These are phyloP conservation scores for Candida ovalis DNA, from an alignment of 805 yeast genomes.

Conservation along the genomic window DNA sequence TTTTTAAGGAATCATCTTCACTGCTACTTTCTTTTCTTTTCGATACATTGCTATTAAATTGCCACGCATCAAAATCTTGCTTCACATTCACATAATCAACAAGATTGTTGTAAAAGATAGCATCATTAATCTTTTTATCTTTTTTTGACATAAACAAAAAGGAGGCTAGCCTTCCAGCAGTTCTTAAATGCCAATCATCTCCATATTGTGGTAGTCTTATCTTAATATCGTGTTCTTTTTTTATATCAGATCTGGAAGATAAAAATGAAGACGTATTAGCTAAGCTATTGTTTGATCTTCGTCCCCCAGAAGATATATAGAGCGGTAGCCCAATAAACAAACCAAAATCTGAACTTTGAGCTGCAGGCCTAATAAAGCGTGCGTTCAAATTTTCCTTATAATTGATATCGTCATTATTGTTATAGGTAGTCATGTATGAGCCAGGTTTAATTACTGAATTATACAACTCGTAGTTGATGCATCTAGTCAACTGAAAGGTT, in stretches of 20 bases:
- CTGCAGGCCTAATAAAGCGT: slow-evolving; percentile 24
- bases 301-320: slow-evolving; percentile 18
- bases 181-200: slow-evolving; percentile 74
- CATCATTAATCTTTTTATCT: slow-evolving; percentile 30
- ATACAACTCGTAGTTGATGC: slow-evolving; percentile 35
- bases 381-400: slow-evolving; percentile 25
- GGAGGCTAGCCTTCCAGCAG: slow-evolving; percentile 59
- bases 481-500: slow-evolving; percentile 66
- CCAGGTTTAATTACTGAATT: slow-evolving; percentile 21
- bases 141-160: slow-evolving; percentile 54
- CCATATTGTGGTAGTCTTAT: slow-evolving; percentile 61
- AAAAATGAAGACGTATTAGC: slow-evolving; percentile 1
- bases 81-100: slow-evolving; percentile 75
- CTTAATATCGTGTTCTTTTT: slow-evolving; percentile 28
- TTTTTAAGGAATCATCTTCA: slow-evolving; percentile 26
- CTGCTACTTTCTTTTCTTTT: background rate
- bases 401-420: slow-evolving; percentile 27
- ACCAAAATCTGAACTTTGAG: slow-evolving; percentile 24
- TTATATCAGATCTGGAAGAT: slow-evolving; percentile 13
- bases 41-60: slow-evolving; percentile 34
- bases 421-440: slow-evolving; percentile 10
- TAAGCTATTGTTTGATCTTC: slow-evolving; percentile 6
- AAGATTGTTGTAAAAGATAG: slow-evolving; percentile 70
- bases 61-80: slow-evolving; percentile 86
- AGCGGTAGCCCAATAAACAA: slow-evolving; percentile 24